Base-by-base conservation (phyloP, 2,329 filamentous ascomycete genomes). In the Fusarium pseudonygamai region DNA sequence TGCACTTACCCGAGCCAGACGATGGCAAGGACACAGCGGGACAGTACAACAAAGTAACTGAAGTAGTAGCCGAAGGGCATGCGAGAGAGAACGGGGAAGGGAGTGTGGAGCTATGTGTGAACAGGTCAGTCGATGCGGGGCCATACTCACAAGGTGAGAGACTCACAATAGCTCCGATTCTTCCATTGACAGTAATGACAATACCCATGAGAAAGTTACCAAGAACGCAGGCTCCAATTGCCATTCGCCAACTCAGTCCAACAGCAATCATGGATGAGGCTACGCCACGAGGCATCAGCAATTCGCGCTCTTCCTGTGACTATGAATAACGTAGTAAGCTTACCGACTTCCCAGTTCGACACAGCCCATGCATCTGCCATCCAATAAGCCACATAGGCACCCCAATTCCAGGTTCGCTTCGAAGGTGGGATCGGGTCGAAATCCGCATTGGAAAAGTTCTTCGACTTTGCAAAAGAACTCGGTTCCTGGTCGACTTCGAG, bases 321-420 rank as follows among this genome's bases (percentile, higher is more conserved):
- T n/a, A 22, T n/a, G 26, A 10, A 30, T 1, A 20, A 28, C 18
- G 14, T 14, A 36, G 30, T n/a, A 57, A 58, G 7, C 60, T 62
- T 62, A 62, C 60, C 60, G 15, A 62, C 60, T 58, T 62, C 60
- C 60, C 60, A 62, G 50, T 62, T 62, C 26, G 60, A 62, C 26
- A 62, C 60, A 40, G 60, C 60, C 60, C 60, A 62, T 12, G 60
- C 60, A 47, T 62, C 60, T n/a, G 60, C 60, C 60, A 62, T 62
- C 60, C 60, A 62, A 58, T 62, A 62, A 1, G 60, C 60, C 13
- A 62, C 60, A n/a, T 40, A 62, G 34, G 60, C 60, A n/a, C 60
- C 60, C 60, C 60, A 62, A 28, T 58, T 46, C 60, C 60, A 62
- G 16, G 60, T 62, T 34, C 60, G 40, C 60, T 62, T 62, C 18